phyloP scores from a whole-genome alignment of 2,329 filamentous ascomycete species.

The Akanthomyces dipterigenus region DNA sequence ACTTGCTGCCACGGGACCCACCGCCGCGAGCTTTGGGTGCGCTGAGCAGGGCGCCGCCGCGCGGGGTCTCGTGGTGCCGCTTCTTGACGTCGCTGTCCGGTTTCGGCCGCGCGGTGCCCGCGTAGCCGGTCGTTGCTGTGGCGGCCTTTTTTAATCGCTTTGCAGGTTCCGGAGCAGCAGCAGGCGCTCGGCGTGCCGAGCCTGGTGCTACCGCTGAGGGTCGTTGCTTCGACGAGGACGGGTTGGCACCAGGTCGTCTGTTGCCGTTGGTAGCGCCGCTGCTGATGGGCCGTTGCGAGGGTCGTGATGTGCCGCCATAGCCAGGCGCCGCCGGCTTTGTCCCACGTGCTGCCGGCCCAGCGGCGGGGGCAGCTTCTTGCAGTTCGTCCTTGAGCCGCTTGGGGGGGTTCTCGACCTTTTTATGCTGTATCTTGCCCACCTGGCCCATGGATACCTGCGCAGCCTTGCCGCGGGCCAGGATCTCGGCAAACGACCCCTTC shows the following conservation, averaged over 20 bases:
- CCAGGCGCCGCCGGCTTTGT: constrained; percentile 14
- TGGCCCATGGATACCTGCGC: constrained; percentile 55
- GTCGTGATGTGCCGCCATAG: constrained; percentile 25
- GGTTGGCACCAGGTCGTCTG: constrained; percentile 14
- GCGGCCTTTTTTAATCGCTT: constrained; percentile 59
- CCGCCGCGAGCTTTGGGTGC: constrained; percentile 22
- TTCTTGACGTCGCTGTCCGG: constrained; percentile 26
- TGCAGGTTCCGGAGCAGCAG: constrained; percentile 31
- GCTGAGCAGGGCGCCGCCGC: constrained; percentile 36
- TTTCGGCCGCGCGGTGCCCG: constrained; percentile 56
- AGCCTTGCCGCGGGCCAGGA: constrained; percentile 64
- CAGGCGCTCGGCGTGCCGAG: constrained; percentile 10
- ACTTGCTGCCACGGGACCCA: constrained; percentile 25
- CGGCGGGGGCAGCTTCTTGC: background rate
- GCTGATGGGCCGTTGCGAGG: constrained; percentile 8
- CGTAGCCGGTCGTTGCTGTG: constrained; percentile 56
- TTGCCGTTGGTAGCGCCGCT: constrained; percentile 24
- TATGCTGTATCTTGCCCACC: constrained; percentile 68
- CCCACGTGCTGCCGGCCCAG: background rate
- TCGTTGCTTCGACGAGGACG: background rate
- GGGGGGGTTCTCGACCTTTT: constrained; percentile 45
- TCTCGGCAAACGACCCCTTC: constrained; percentile 68
- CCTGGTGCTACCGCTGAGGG: background rate
- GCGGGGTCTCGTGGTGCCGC: constrained; percentile 26
- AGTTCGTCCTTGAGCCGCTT: constrained; percentile 23